Conservation (phyloP, 228 moss, liverwort and hornwort species). For the Sphagnum magellanicum region DNA sequence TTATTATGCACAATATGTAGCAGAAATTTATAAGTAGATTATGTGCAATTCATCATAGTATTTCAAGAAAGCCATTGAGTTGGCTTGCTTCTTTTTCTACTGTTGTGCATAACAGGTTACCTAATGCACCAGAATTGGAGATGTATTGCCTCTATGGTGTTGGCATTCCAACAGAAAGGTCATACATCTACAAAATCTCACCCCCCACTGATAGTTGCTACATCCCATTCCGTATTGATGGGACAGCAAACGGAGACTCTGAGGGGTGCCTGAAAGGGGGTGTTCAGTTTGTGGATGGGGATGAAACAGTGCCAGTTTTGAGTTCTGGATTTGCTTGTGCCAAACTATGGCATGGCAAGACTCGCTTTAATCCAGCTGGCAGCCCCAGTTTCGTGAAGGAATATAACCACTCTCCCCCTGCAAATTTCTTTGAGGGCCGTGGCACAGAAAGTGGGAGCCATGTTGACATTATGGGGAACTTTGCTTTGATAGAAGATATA, state of each 20-base stretch:
- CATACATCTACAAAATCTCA: conserved; percentile 83
- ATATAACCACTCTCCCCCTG: conserved; percentile 65
- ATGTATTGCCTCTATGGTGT: conserved; percentile 79
- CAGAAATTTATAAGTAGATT: too few relatives aligned
- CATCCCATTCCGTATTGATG: conserved; percentile 91
- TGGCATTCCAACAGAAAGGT: conserved; percentile 86
- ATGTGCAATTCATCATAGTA: too few relatives aligned
- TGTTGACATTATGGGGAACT: conserved; percentile 62
- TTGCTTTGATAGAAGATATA: conserved; percentile 46
- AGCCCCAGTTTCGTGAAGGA: conserved; percentile 63
- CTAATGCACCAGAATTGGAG: conserved; percentile 82
- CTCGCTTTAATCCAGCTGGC: conserved; percentile 71
- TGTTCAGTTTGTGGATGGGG: conserved; percentile 87
- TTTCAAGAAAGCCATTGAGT: neutral
- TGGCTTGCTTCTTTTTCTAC: neutral
- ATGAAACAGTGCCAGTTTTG: conserved; percentile 83
- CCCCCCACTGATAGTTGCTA: conserved; percentile 64
- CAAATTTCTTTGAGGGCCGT: conserved; percentile 81
- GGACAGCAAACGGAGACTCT: conserved; percentile 67
- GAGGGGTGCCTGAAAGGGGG: conserved; percentile 95
- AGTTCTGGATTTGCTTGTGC: conserved; percentile 86
- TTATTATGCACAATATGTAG: too few relatives aligned
- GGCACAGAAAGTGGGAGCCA: conserved; percentile 60
- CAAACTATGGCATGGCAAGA: conserved; percentile 83
- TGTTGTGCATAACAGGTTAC: conserved; percentile 44